phyloP scores from a whole-genome alignment of 768 basidiomycete genomes.

The Hydnomerulius pinastri region DNA sequence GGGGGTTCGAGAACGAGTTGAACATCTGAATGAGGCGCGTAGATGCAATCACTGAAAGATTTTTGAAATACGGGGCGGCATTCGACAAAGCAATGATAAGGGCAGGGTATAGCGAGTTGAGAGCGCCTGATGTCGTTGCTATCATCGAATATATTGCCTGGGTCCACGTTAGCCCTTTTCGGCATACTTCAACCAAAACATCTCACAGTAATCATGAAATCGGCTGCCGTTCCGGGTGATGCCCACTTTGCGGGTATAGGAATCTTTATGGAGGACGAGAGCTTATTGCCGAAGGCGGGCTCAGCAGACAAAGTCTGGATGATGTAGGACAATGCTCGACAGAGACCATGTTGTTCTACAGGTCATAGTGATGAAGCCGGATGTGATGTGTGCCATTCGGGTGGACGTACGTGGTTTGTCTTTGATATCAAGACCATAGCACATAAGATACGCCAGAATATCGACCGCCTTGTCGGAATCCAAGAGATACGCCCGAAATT shows the following conservation, averaged over 20 bases:
- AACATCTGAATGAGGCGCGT: conserved; percentile 87
- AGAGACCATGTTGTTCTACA: conserved; percentile 87
- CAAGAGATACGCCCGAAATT: conserved; percentile 82
- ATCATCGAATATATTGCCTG: conserved; percentile 90
- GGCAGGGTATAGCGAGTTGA: conserved; percentile 89
- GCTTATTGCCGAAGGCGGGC: conserved; percentile 67
- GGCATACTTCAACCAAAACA: not conserved
- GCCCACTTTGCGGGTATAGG: conserved; percentile 79
- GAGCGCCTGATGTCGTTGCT: conserved; percentile 78
- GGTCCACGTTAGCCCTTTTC: conserved; percentile 6
- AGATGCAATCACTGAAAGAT: conserved; percentile 78
- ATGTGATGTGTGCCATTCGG: conserved; percentile 3
- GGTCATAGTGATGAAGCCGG: conserved; percentile 6
- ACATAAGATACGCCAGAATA: conserved; percentile 74
- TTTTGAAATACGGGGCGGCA: conserved; percentile 81
- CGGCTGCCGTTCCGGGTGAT: conserved; percentile 70
- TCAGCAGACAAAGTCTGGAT: conserved; percentile 91
- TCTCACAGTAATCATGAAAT: conserved; percentile 85
- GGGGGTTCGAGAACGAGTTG: conserved; percentile 86
- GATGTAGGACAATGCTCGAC: conserved; percentile 88
- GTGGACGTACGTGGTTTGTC: conserved; percentile 80
- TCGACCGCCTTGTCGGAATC: conserved; percentile 82
- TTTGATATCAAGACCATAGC: conserved; percentile 85
- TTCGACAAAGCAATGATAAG: conserved; percentile 90
- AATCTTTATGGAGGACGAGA: conserved; percentile 64